Evolutionary conservation across 345 rosid species (phyloP), one percentile per base, ranked within the genome.

Genomic region (Euphorbia lathyris): DNA sequence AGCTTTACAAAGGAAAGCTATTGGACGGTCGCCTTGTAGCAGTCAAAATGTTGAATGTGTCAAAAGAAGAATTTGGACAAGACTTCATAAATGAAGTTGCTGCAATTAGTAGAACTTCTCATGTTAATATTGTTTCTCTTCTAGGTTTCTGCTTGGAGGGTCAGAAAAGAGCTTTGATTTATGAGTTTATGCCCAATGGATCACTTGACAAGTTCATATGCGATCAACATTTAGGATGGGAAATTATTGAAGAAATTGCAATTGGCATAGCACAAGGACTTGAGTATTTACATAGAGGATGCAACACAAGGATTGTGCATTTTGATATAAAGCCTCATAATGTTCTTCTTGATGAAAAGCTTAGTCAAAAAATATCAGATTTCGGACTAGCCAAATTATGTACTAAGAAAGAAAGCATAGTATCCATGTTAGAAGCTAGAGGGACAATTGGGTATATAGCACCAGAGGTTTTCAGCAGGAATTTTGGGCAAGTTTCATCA

Each of bases 361-460:
- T 45, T 45, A n/a, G 0, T 47, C 72, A 65, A 3, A 69, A 58
- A 36, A 69, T 58, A 19, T 42, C 66, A 10, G 72, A 30, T 38
- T 58, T 69, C 29, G 65, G 65, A 10, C 72, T 69, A 11, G 53
- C 72, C 20, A 58, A 58, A 2, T 9, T 30, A n/a, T 45, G 55
- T 29, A 1, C 53, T 2, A 30, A 10, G n/a, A 58, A 29, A 60
- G 42, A 58, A 12, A 58, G 72, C 5, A 58, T 10, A 1, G 12
- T 69, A 34, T 58, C 65, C 3, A 43, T 69, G 55, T 2, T 10
- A 20, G 56, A 42, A 23, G 56, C 65, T 3, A 69, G 72, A 43
- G 72, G 65, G 9, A 69, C 72, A 22, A 58, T 69, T 11, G 72
- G 72, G 23, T 58, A 69, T 29, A 42, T 68, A 57, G 72, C 72